Base-by-base conservation (phyloP, 805 yeast genomes). In the Candida golubevii region DNA sequence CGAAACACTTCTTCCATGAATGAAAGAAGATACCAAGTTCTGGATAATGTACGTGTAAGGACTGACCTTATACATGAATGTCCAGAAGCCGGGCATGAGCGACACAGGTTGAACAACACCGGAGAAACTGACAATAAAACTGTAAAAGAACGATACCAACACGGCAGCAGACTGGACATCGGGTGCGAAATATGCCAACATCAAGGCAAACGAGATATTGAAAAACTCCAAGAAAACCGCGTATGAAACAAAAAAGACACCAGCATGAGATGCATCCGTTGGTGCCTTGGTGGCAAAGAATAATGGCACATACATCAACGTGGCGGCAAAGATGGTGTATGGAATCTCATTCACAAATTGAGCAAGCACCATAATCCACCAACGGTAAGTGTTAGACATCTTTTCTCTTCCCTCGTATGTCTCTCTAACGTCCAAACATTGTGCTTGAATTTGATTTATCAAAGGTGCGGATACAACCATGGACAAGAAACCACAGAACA, bases 401-500 rank as follows among this genome's bases (percentile, higher is more conserved):
- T 79, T 71, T 58, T 85, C 91, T 56, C 91, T 74, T 11, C 78
- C 85, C 61, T 84, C 90, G 56, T 66, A 85, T 34, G 83, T 60
- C 45, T 79, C 83, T 56, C 89, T 74, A 15, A 81, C 71, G 14
- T 65, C 67, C 36, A 78, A 71, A 26, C 83, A 83, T 44, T 75
- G 72, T 18, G 75, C 80, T 56, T 81, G 85, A 43, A 80, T 74
- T 62, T 83, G 88, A 56, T 83, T 80, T 53, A 78, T 67, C 36
- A 77, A 58, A 13, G 86, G 81, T n/a, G 78, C 77, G 42, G 79
- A 68, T 42, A 77, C 58, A 45, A 82, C 74, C 56, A 80, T 69
- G 38, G 83, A 69, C 66, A 83, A 67, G 56, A 84, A 80, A 44
- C 59, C 51, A 27, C 44, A 36, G 57, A 83, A 78, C 71, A 82